These are phyloP conservation scores for Metschnikowia sp. DNA, from an alignment of 805 yeast genomes.

Conservation along the genomic window DNA sequence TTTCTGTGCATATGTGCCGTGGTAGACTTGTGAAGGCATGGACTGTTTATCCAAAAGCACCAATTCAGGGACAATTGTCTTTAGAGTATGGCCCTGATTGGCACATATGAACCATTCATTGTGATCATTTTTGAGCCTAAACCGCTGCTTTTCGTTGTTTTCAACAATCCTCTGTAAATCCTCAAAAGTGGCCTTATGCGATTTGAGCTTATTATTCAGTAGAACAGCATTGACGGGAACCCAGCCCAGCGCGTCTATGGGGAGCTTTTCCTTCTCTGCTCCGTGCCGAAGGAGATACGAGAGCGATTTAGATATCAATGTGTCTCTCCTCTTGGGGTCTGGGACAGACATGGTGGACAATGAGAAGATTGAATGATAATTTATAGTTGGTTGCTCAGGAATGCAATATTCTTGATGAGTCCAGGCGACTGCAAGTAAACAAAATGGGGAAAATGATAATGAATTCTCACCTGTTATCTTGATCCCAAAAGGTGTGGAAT, in stretches of 20 bases:
- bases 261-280: slow-evolving; percentile 64
- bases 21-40: slow-evolving; percentile 59
- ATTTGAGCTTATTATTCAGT: slow-evolving; percentile 53
- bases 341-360: slow-evolving; percentile 10
- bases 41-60: slow-evolving; percentile 35
- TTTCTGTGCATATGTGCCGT: slow-evolving; percentile 66
- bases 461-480: too few relatives aligned
- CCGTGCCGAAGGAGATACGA: slow-evolving; percentile 84
- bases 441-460: too few relatives aligned
- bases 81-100: slow-evolving; percentile 85
- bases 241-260: slow-evolving; percentile 67
- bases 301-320: slow-evolving; percentile 66
- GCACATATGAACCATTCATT: slow-evolving; percentile 59
- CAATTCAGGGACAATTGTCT: slow-evolving; percentile 42
- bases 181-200: slow-evolving; percentile 49
- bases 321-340: slow-evolving; percentile 33
- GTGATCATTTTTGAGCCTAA: slow-evolving; percentile 40
- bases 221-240: slow-evolving; percentile 53
- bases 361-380: too few relatives aligned
- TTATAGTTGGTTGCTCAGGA: too few relatives aligned
- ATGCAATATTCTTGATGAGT: too few relatives aligned
- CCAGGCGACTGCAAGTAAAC: too few relatives aligned
- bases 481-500: too few relatives aligned
- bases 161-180: slow-evolving; percentile 62
- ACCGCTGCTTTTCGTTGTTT: slow-evolving; percentile 69